Evolutionary conservation across 257 asterid genomes (phyloP).

Genomic region (Solanum bulbocastanum): DNA sequence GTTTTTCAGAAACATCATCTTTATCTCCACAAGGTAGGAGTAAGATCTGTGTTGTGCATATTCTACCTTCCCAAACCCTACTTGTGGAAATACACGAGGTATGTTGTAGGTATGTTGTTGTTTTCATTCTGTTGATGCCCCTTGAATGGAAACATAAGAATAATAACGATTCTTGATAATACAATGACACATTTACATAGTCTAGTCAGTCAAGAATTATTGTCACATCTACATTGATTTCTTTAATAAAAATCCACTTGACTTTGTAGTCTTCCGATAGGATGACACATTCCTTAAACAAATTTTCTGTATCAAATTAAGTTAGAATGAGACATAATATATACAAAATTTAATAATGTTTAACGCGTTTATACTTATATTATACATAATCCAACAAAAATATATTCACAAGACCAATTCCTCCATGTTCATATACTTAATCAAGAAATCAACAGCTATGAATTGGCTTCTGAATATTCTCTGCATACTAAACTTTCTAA

Average conservation of each 20-base stretch:
- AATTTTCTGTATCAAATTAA: background rate
- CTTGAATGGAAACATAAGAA: background rate
- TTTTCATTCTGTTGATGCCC: background rate
- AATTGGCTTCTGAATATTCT: constrained; percentile 6
- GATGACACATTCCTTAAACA: background rate
- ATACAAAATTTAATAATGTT: constrained; percentile 1
- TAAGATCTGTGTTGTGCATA: background rate
- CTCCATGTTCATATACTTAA: background rate
- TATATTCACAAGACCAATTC: background rate
- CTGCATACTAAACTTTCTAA: constrained; percentile 4
- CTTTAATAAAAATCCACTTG: background rate
- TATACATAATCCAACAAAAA: background rate
- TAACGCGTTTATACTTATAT: constrained; percentile 22
- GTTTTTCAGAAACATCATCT: background rate
- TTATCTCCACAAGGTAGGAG: accelerated
- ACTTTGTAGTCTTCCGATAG: background rate
- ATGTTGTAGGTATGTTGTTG: background rate
- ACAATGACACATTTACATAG: background rate
- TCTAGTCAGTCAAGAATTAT: background rate
- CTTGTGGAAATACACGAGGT: accelerated
- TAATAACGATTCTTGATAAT: background rate
- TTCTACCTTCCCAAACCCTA: accelerated
- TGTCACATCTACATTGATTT: background rate
- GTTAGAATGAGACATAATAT: background rate
- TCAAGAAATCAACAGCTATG: constrained; percentile 12